Base-by-base conservation (phyloP, 345 rosid species). In the Populus simonii region DNA sequence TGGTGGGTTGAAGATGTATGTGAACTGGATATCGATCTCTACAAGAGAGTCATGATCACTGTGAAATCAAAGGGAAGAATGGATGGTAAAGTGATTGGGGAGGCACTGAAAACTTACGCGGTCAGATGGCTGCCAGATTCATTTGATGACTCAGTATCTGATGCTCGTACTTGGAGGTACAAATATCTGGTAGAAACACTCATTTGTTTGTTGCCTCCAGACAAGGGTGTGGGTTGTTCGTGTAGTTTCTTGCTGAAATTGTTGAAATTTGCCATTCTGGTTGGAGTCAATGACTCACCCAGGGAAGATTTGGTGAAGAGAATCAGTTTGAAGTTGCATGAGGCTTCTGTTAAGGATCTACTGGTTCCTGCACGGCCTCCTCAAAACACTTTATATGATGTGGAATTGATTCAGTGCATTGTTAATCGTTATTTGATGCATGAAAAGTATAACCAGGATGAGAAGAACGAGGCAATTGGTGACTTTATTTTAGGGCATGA, bases 1-100 rank as follows among this genome's bases (percentile, higher is more conserved):
- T 95, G 98, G 99, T 95, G 99, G 99, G 94, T 92, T 3, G 99
- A 95, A 91, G 99, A 93, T 86, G 76, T 90, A 25, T 91, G 92
- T 63, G 99, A 92, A 77, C 89, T 95, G 10, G 97, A 93, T 72
- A 86, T 93, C 75, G 91, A 88, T 86, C 85, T 90, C 74, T 95
- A 88, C 74, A 89, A 93, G 83, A 83, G 85, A 79, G 91, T 93
- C 25, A 87, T 95, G 77, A 45, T 79, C 65, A 78, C 87, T 78
- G 89, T 92, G 61, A 95, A 86, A 70, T 90, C 92, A 0, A 95
- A 93, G 81, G 98, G 94, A 55, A 88, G 92, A 78, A 92, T 93
- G 92, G 92, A 90, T 57, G 83, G 88, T 29, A 68, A 72, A 1
- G 89, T 90, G 18, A 87, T 95, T 38, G 93, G 87, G 15, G 99